Evolutionary conservation across 75 land plant genomes (phyloP).

Genomic region (Selaginella tamariscina): DNA sequence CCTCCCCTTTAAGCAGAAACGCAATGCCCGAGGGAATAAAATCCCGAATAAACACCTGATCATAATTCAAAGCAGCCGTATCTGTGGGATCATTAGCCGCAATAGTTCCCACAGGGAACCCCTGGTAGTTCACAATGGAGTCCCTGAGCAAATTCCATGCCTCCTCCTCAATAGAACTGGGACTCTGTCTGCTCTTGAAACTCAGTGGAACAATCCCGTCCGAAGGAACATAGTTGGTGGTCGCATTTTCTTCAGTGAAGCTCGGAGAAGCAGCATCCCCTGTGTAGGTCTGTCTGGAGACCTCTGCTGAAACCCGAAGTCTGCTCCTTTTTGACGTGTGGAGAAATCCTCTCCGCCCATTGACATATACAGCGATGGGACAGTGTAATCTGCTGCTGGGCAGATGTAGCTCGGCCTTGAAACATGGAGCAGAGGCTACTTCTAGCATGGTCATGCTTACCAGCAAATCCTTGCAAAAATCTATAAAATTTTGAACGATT

Average conservation of each 20-base stretch:
- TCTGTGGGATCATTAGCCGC: conserved; percentile 7
- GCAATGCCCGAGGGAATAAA: conserved; percentile 4
- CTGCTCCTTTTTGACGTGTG: not conserved
- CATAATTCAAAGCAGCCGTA: not conserved
- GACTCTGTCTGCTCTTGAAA: not conserved
- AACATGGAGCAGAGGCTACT: too few relatives aligned
- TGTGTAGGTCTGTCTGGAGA: too few relatives aligned
- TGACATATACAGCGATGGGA: too few relatives aligned
- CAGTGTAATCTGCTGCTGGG: too few relatives aligned
- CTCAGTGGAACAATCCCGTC: not conserved
- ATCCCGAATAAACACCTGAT: conserved; percentile 11
- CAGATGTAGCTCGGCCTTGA: too few relatives aligned
- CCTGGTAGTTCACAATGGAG: conserved; percentile 1
- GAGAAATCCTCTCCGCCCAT: too few relatives aligned
- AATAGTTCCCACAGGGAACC: conserved; percentile 5
- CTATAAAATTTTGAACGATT: too few relatives aligned
- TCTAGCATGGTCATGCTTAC: too few relatives aligned
- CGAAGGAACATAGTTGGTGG: not conserved
- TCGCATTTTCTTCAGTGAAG: too few relatives aligned
- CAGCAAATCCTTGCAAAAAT: too few relatives aligned
- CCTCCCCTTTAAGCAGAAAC: conserved; percentile 7
- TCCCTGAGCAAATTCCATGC: not conserved
- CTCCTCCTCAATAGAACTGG: conserved; percentile 4
- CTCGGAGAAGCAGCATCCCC: too few relatives aligned
- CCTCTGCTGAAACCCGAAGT: too few relatives aligned